phyloP scores from a whole-genome alignment of 2,329 filamentous ascomycete genomes.

The Botrytis sinoallii region DNA sequence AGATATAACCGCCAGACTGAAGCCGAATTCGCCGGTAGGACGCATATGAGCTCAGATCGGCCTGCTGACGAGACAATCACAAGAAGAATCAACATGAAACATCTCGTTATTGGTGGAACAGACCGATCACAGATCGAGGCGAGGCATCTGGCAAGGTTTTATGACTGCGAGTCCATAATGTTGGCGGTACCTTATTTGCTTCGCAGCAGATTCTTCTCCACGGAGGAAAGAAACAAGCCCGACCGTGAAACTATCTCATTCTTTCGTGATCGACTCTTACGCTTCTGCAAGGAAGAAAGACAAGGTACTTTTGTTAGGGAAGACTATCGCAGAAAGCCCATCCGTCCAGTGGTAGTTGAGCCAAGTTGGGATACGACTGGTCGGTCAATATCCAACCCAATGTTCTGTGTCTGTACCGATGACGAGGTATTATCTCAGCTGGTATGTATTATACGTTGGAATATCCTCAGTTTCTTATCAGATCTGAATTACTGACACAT shows the following conservation, averaged over 20 bases:
- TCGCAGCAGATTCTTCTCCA: not conserved
- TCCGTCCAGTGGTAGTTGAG: not conserved
- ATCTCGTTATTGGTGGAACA: not conserved
- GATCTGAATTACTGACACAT: not conserved
- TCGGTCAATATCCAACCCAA: not conserved
- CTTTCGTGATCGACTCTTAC: not conserved
- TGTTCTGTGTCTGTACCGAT: not conserved
- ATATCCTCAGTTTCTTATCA: not conserved
- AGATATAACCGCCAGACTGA: slow-evolving; percentile 2
- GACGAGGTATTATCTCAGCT: not conserved
- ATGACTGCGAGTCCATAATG: slow-evolving; percentile 3
- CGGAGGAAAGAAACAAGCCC: not conserved
- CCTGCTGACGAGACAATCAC: not conserved
- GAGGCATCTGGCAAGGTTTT: not conserved
- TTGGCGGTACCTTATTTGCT: not conserved
- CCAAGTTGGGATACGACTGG: not conserved
- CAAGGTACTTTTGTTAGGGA: not conserved
- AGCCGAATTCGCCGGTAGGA: not conserved
- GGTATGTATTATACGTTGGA: not conserved
- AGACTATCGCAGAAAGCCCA: not conserved
- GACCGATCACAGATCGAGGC: rapidly evolving
- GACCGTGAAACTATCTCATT: not conserved
- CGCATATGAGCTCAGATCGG: rapidly evolving
- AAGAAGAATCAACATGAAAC: slow-evolving; percentile 3
- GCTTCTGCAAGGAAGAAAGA: not conserved